Evolutionary conservation across 2,329 filamentous ascomycete species (phyloP).

Genomic region (Thelonectria olida): DNA sequence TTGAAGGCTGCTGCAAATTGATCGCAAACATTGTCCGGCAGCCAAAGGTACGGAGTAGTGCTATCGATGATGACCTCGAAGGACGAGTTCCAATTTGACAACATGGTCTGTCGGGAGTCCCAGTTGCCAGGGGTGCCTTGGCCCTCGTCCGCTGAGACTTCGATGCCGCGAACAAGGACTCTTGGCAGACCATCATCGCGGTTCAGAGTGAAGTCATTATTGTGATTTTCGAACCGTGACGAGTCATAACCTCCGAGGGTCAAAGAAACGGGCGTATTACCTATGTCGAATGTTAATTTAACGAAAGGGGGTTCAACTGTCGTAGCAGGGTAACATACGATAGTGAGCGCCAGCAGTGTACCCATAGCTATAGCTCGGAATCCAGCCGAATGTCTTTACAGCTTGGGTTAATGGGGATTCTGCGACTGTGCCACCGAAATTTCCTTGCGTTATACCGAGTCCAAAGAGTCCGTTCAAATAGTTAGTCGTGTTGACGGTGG

Average conservation of each 20-base stretch:
- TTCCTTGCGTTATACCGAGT: constrained; percentile 63
- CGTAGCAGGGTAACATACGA: constrained; percentile 54
- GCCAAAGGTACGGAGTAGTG: constrained; percentile 70
- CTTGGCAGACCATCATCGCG: constrained; percentile 64
- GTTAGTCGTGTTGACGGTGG: constrained; percentile 63
- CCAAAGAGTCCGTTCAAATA: constrained; percentile 66
- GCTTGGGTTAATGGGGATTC: constrained; percentile 64
- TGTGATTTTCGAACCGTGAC: constrained; percentile 68
- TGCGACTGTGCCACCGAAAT: constrained; percentile 59
- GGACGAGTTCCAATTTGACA: constrained; percentile 58
- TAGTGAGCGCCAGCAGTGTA: constrained; percentile 82
- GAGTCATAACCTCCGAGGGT: constrained; percentile 77
- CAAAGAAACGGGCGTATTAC: constrained; percentile 61
- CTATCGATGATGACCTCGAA: constrained; percentile 68
- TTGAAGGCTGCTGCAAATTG: constrained; percentile 72
- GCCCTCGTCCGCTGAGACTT: constrained; percentile 47
- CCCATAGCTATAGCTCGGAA: constrained; percentile 78
- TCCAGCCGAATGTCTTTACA: constrained; percentile 65
- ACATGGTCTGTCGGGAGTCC: constrained; percentile 47
- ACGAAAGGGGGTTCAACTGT: too few species aligned
- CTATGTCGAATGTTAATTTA: constrained; percentile 33
- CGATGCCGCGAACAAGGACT: constrained; percentile 68
- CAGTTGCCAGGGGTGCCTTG: constrained; percentile 47
- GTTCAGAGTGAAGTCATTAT: constrained; percentile 66
- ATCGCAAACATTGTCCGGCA: constrained; percentile 68